These are phyloP conservation scores for Syncephalastrum racemosum DNA, from an alignment of 371 early-diverging fungal species.

Conservation along the genomic window DNA sequence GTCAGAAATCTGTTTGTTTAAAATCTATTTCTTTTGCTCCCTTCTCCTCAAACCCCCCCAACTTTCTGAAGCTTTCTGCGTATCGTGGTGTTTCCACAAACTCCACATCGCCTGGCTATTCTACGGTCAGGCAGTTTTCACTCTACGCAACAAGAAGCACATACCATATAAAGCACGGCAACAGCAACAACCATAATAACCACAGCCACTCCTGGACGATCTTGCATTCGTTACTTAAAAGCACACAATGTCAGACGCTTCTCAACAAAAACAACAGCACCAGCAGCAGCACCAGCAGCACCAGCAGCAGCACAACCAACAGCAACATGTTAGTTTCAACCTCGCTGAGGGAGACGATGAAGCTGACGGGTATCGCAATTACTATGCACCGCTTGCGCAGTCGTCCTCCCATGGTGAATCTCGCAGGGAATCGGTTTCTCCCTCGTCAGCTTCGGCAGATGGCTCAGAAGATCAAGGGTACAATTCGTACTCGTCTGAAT, in stretches of 20 bases:
- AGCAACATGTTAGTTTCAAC: slow-evolving; percentile 21
- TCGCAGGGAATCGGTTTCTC: not conserved
- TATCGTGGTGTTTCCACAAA: slow-evolving; percentile 19
- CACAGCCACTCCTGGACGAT: not conserved
- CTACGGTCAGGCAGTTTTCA: slow-evolving; percentile 16
- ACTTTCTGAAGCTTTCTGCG: slow-evolving; percentile 7
- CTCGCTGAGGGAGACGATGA: slow-evolving; percentile 21
- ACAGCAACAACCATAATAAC: slow-evolving; percentile 6
- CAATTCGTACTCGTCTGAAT: slow-evolving; percentile 7
- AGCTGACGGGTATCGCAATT: slow-evolving; percentile 23
- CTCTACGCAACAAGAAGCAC: not conserved
- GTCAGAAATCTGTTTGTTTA: too few species aligned
- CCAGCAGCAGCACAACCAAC: slow-evolving; percentile 6
- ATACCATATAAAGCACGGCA: slow-evolving; percentile 1
- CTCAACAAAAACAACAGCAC: not conserved
- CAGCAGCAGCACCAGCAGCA: slow-evolving; percentile 4
- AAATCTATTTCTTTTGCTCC: slow-evolving; percentile 1
- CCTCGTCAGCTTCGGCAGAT: slow-evolving; percentile 3
- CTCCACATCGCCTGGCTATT: slow-evolving; percentile 26
- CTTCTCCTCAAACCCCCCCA: slow-evolving; percentile 2
- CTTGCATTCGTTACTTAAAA: not conserved
- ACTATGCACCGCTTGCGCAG: slow-evolving; percentile 20
- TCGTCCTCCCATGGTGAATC: not conserved
- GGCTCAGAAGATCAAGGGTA: slow-evolving; percentile 6
- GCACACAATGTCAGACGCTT: not conserved